phyloP scores from a whole-genome alignment of 1,139 yeast species.

The Geotrichum restrictum region DNA sequence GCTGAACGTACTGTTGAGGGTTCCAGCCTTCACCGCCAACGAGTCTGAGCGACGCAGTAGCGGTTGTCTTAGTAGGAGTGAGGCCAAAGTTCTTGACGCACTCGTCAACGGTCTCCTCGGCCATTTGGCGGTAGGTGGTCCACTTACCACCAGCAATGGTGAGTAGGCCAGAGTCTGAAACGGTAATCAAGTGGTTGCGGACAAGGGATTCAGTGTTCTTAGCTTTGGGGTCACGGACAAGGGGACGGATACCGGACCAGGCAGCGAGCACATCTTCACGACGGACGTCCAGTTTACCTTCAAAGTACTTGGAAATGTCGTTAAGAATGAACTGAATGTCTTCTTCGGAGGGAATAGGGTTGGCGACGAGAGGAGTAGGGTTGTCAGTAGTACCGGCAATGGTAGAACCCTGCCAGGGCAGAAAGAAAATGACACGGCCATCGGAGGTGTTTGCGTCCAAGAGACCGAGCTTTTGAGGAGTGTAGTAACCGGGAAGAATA shows the following conservation, averaged over 20 bases:
- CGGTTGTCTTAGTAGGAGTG: slow-evolving; percentile 48
- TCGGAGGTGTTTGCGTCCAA: slow-evolving; percentile 90
- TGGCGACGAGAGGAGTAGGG: slow-evolving; percentile 57
- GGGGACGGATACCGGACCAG: slow-evolving; percentile 96
- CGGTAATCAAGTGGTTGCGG: slow-evolving; percentile 78
- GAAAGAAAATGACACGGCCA: slow-evolving; percentile 94
- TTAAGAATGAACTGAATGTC: slow-evolving; percentile 84
- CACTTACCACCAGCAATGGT: slow-evolving; percentile 97
- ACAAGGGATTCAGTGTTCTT: slow-evolving; percentile 73
- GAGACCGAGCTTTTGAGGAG: slow-evolving; percentile 83
- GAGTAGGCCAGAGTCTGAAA: slow-evolving; percentile 68
- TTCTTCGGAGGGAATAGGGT: slow-evolving; percentile 83
- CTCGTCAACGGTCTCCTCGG: slow-evolving; percentile 84
- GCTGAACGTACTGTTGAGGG: slow-evolving; percentile 67
- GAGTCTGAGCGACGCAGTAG: slow-evolving; percentile 58
- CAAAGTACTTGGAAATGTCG: slow-evolving; percentile 82
- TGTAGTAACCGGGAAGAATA: slow-evolving; percentile 86
- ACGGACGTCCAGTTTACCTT: slow-evolving; percentile 71
- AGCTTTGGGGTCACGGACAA: slow-evolving; percentile 79
- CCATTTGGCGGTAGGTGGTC: slow-evolving; percentile 98
- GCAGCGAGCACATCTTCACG: slow-evolving; percentile 91
- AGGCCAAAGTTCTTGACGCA: slow-evolving; percentile 54
- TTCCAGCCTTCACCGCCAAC: slow-evolving; percentile 71
- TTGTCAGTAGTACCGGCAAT: slow-evolving; percentile 94
- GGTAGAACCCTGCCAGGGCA: slow-evolving; percentile 98